Evolutionary conservation across 257 asterid genomes (phyloP).

Genomic region (Solanum medicagineum): DNA sequence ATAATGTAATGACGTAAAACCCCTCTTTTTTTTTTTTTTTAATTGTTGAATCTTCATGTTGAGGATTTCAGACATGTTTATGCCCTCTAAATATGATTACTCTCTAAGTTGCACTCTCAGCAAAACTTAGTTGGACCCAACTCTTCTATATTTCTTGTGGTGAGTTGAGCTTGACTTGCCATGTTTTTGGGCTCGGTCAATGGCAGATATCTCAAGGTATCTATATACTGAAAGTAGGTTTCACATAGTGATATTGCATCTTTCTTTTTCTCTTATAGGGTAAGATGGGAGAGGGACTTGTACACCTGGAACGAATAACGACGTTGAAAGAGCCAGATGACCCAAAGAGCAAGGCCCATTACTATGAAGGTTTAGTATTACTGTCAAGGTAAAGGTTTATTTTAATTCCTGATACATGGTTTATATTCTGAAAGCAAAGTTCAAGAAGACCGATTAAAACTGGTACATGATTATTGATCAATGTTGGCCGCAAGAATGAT

Average conservation of each 20-base stretch:
- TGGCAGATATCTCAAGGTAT: not conserved
- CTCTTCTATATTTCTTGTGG: not conserved
- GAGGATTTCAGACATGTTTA: not conserved
- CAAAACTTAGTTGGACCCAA: not conserved
- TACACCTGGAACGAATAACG: constrained; percentile 70
- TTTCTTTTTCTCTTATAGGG: constrained; percentile 27
- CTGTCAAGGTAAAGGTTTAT: constrained; percentile 46
- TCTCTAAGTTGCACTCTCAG: not conserved
- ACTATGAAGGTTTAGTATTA: constrained; percentile 58
- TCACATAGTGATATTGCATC: not conserved
- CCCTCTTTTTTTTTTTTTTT: not conserved
- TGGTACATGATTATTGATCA: too few relatives aligned
- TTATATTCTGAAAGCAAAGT: not conserved
- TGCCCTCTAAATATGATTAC: not conserved
- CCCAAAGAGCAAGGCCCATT: constrained; percentile 61
- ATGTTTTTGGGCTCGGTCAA: not conserved
- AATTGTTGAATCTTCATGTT: not conserved
- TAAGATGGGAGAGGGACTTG: constrained; percentile 54
- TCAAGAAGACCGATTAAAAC: not conserved
- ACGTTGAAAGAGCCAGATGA: constrained; percentile 59
- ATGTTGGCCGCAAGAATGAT: constrained; percentile 11
- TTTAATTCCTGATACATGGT: not conserved
- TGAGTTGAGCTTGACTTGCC: not conserved
- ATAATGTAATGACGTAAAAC: too few relatives aligned
- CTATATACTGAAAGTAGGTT: not conserved